phyloP scores from a whole-genome alignment of 345 rosid species.

The Brassica napus region Da-Ae NC_063435.1:23925001-23925500 shows the following conservation, averaged over 20 bases:
- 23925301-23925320: slow-evolving; percentile 93
- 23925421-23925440: slow-evolving; percentile 88
- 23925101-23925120: slow-evolving; percentile 35
- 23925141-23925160: slow-evolving; percentile 41
- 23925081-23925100: slow-evolving; percentile 39
- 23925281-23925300: slow-evolving; percentile 79
- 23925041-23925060: slow-evolving; percentile 28
- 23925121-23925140: slow-evolving; percentile 38
- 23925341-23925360: slow-evolving; percentile 80
- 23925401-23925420: slow-evolving; percentile 84
- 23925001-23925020: slow-evolving; percentile 43
- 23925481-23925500: slow-evolving; percentile 67
- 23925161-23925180: slow-evolving; percentile 16
- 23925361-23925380: slow-evolving; percentile 97
- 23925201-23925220: slow-evolving; percentile 67
- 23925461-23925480: slow-evolving; percentile 91
- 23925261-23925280: slow-evolving; percentile 77
- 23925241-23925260: slow-evolving; percentile 67
- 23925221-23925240: slow-evolving; percentile 84
- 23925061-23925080: slow-evolving; percentile 37
- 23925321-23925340: slow-evolving; percentile 91
- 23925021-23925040: neutral
- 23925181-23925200: slow-evolving; percentile 57
- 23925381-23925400: slow-evolving; percentile 78
- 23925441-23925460: slow-evolving; percentile 93